Evolutionary conservation across 495 filamentous ascomycete species (phyloP).

Genomic region (Articulospora tetracladia): DNA sequence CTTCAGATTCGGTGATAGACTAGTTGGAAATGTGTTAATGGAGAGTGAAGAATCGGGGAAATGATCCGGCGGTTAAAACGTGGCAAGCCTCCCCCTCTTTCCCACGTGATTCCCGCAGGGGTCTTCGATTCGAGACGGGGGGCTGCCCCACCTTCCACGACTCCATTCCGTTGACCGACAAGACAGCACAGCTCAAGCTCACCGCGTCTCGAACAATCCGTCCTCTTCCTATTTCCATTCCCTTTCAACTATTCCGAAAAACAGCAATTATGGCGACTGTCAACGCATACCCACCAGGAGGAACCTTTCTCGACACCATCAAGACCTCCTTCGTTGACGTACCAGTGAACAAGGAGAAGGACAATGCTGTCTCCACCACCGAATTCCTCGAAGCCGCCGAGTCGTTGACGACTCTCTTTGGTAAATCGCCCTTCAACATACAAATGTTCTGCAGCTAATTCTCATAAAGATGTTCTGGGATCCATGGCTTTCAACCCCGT

Average conservation of each 20-base stretch:
- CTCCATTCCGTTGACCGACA: background rate
- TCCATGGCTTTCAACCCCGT: constrained; percentile 79
- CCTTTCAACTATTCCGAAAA: background rate
- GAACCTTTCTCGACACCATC: constrained; percentile 80
- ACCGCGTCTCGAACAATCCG: background rate
- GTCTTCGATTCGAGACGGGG: background rate
- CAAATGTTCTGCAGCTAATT: constrained; percentile 3
- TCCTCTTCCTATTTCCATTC: background rate
- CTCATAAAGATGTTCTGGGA: constrained; percentile 68
- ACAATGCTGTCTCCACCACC: constrained; percentile 73
- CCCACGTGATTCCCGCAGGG: no score
- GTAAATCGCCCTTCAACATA: constrained; percentile 38
- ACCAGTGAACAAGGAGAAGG: constrained; percentile 63
- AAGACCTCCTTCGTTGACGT: constrained; percentile 81
- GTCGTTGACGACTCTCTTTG: constrained; percentile 79
- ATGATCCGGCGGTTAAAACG: background rate
- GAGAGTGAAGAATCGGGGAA: background rate
- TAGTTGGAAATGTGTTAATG: background rate
- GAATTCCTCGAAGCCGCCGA: constrained; percentile 93
- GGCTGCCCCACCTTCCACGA: background rate
- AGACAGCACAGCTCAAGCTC: background rate
- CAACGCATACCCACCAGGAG: constrained; percentile 48
- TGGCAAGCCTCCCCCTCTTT: background rate
- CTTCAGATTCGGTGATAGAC: background rate
- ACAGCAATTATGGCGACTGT: constrained; percentile 12